Evolutionary conservation across 108 stramenopile genomes (phyloP).

Genomic region (Skeletonema menzelii): DNA sequence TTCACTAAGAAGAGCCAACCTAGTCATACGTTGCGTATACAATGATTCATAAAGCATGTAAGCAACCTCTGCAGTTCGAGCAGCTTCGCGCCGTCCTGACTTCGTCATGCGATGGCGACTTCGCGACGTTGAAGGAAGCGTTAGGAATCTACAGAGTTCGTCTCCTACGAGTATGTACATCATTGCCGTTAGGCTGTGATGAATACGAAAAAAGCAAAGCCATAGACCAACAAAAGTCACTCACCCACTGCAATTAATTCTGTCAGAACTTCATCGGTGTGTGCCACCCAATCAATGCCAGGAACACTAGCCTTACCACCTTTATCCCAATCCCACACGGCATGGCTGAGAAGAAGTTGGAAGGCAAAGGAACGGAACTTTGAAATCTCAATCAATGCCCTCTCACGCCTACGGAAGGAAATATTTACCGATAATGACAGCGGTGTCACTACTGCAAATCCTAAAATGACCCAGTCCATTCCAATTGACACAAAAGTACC

Average conservation of each 20-base stretch:
- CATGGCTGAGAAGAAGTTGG: conserved; percentile 58
- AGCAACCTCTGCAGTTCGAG: conserved; percentile 43
- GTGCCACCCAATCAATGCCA: conserved; percentile 55
- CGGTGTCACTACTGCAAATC: conserved; percentile 77
- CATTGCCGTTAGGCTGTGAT: no score
- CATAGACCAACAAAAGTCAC: no score
- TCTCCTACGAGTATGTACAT: conserved; percentile 7
- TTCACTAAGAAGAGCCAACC: conserved; percentile 48
- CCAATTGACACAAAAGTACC: conserved; percentile 9
- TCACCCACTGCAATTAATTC: conserved; percentile 43
- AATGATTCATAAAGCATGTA: conserved; percentile 50
- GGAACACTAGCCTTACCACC: conserved; percentile 27
- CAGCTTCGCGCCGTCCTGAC: conserved; percentile 50
- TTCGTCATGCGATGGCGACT: conserved; percentile 56
- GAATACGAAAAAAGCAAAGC: no score
- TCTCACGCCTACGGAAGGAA: conserved; percentile 68
- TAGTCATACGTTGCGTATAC: conserved; percentile 42
- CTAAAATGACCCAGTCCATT: conserved; percentile 70
- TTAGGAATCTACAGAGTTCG: conserved; percentile 62
- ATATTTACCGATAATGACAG: conserved; percentile 57
- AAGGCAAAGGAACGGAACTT: conserved; percentile 52
- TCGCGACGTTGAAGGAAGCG: conserved; percentile 57
- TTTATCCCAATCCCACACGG: conserved; percentile 70
- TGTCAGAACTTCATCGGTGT: conserved; percentile 51
- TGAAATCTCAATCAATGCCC: conserved; percentile 56